phyloP scores from a whole-genome alignment of 2,329 filamentous ascomycete genomes.

The Sporothrix schenckii region DNA sequence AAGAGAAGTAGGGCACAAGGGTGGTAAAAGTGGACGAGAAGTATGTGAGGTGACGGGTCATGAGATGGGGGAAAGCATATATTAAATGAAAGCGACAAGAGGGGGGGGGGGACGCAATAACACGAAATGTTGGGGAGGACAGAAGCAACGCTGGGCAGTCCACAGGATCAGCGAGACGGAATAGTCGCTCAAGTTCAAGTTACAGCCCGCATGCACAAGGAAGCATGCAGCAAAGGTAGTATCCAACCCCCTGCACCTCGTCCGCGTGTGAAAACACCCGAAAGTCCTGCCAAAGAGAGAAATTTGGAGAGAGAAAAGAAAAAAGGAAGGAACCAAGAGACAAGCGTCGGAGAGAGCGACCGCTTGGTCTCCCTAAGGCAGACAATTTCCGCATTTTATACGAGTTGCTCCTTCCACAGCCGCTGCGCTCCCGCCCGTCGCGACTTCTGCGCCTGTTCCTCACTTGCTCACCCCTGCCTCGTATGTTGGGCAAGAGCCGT shows the following conservation, averaged over 20 bases:
- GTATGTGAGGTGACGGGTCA: neutral
- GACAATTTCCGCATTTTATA: neutral
- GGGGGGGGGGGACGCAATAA: neutral
- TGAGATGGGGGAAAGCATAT: neutral
- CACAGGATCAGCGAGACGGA: neutral
- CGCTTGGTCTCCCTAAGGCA: neutral
- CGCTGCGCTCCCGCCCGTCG: slow-evolving; percentile 6
- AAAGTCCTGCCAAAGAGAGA: neutral
- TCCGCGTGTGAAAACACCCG: neutral
- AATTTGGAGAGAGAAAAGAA: neutral
- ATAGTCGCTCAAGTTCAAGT: slow-evolving; percentile 25
- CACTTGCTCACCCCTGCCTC: neutral
- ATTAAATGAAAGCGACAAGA: neutral
- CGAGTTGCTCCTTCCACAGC: neutral
- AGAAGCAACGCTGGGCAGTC: neutral
- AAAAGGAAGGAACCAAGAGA: neutral
- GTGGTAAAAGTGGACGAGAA: neutral
- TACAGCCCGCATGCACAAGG: neutral
- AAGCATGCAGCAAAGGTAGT: slow-evolving; percentile 15
- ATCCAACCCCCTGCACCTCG: slow-evolving; percentile 11
- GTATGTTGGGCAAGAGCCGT: slow-evolving; percentile 9
- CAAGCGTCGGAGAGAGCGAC: slow-evolving; percentile 1
- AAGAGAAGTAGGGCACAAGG: neutral
- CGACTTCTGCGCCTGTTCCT: slow-evolving; percentile 6
- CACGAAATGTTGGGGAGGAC: neutral